These are phyloP conservation scores for Ambrosia artemisiifolia DNA, from an alignment of 129 eudicot species.

Conservation along the genomic window DNA sequence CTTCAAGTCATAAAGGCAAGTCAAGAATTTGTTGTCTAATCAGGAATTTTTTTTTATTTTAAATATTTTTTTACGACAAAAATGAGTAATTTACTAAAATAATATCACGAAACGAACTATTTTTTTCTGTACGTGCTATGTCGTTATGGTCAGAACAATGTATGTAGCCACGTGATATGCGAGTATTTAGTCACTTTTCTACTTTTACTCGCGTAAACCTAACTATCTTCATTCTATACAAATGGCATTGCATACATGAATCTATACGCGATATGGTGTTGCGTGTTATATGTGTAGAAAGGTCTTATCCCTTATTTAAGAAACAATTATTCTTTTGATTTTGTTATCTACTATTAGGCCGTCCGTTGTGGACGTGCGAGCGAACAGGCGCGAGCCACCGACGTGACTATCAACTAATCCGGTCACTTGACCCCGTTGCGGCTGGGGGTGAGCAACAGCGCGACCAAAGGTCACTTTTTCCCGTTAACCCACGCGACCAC, in stretches of 20 bases:
- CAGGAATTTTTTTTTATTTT: neutral
- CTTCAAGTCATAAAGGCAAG: slow-evolving; percentile 88
- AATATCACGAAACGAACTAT: neutral
- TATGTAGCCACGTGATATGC: no score
- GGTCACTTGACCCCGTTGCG: no score
- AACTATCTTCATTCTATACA: neutral
- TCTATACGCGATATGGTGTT: neutral
- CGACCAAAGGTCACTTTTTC: no score
- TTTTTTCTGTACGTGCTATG: neutral
- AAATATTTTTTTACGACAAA: neutral
- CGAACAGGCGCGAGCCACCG: no score
- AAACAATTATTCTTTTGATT: neutral
- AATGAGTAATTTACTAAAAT: neutral
- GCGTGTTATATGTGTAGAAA: no score
- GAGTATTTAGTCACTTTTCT: neutral
- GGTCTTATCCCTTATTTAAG: neutral
- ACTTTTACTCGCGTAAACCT: neutral
- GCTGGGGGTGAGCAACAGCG: no score
- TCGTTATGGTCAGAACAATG: neutral
- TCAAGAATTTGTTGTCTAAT: neutral
- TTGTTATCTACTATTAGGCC: neutral
- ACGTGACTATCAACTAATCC: no score
- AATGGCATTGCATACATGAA: no score
- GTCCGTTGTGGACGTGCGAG: no score
- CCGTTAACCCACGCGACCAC: no score